A percentile compares a stretch with the other conserved stretches of the same genome.
Conservation (phyloP, 306 rosid species). For the Vachellia pachyceras region DNA sequence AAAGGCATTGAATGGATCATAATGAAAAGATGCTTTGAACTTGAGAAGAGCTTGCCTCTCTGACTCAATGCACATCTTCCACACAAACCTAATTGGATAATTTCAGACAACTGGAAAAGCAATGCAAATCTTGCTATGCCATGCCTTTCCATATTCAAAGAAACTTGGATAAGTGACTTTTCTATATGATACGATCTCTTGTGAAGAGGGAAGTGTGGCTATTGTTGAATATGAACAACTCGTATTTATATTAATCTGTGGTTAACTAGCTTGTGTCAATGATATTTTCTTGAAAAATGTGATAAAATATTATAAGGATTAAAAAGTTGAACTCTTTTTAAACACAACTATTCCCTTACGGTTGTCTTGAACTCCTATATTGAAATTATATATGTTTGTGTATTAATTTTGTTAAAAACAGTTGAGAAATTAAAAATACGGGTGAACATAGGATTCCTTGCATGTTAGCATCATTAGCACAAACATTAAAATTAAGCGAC, state of each 20-base stretch:
- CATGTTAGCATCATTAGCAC: no score
- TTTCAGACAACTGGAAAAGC: neutral
- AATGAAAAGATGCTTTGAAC: neutral
- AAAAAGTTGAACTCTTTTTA: no score
- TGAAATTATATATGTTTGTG: no score
- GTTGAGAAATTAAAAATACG: no score
- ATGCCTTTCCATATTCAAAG: neutral
- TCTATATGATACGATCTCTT: neutral
- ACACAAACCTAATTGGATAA: neutral
- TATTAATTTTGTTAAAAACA: no score
- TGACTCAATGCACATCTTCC: neutral
- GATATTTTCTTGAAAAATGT: no score
- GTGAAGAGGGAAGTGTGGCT: neutral
- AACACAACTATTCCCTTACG: no score
- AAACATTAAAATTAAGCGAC: no score
- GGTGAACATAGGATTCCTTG: no score
- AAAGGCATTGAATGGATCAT: neutral
- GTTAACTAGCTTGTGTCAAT: neutral
- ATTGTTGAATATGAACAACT: neutral
- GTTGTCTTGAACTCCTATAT: no score
- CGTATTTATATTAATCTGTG: neutral
- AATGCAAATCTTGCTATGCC: neutral
- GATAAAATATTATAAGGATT: no score
- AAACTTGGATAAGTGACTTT: neutral
- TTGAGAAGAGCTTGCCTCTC: slow-evolving; percentile 4